These are phyloP conservation scores for Pythium sp. DNA, from an alignment of 352 stramenopile species.

Conservation along the genomic window DNA sequence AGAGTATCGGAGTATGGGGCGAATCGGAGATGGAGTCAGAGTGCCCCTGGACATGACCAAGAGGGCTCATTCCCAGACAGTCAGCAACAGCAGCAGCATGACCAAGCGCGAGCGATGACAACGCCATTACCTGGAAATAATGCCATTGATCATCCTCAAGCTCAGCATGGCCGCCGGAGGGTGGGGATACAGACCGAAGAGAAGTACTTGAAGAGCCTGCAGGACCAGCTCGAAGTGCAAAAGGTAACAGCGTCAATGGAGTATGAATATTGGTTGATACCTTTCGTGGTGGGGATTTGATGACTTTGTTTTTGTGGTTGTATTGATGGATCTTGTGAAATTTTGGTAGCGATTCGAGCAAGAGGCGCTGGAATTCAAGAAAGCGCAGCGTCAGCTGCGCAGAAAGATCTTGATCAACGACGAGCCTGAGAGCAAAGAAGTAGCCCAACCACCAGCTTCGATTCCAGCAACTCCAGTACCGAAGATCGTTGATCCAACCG, in stretches of 20 bases:
- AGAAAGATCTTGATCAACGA: constrained; percentile 5
- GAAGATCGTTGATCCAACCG: background rate
- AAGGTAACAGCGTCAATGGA: constrained; percentile 26
- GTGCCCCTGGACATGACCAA: constrained; percentile 11
- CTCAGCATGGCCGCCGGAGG: constrained; percentile 9
- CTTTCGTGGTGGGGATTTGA: background rate
- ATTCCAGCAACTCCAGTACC: background rate
- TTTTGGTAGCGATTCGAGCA: constrained; percentile 17
- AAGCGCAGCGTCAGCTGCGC: background rate
- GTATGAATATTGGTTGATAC: background rate
- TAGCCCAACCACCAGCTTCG: background rate
- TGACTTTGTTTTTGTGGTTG: background rate
- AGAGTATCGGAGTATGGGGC: background rate
- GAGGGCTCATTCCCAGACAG: background rate
- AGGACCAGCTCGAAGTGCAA: constrained; percentile 53
- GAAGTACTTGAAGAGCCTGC: constrained; percentile 33
- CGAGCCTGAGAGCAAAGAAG: background rate
- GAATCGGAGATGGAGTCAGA: constrained; percentile 11
- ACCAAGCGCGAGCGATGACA: constrained; percentile 13
- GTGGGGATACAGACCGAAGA: constrained; percentile 26
- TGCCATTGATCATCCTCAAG: background rate
- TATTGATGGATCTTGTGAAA: background rate
- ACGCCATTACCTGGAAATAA: constrained; percentile 6
- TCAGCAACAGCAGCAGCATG: background rate
- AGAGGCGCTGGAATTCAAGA: constrained; percentile 16